A percentile compares a stretch with the other conserved stretches of the same genome.
Evolutionary conservation across 2,329 filamentous ascomycete species (phyloP).

Genomic region (Botrytis hyacinthi): DNA sequence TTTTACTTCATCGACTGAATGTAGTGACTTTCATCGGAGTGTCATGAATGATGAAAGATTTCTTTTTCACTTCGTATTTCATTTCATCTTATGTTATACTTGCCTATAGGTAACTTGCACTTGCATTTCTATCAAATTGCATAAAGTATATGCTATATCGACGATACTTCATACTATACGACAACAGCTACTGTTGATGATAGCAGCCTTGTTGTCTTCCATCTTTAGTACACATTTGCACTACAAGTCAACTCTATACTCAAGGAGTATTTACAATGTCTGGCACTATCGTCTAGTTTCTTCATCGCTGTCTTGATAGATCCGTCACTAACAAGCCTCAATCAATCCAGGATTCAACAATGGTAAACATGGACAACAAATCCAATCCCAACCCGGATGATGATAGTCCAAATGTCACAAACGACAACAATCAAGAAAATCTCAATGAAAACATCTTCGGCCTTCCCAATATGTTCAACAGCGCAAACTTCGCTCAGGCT

Average conservation of each 20-base stretch:
- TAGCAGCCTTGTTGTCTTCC: not conserved
- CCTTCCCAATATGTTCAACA: slow-evolving; percentile 2
- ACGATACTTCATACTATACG: not conserved
- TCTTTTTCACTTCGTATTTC: not conserved
- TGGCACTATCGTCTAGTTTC: not conserved
- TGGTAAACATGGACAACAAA: not conserved
- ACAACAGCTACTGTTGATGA: not conserved
- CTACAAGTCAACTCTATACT: no score
- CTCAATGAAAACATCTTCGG: slow-evolving; percentile 1
- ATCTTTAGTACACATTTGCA: not conserved
- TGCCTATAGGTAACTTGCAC: not conserved
- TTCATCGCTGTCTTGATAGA: not conserved
- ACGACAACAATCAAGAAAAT: not conserved
- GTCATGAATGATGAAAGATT: not conserved
- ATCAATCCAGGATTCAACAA: not conserved
- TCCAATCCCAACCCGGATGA: not conserved
- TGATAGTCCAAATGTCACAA: no score
- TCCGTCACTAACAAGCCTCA: not conserved
- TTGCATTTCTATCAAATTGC: not conserved
- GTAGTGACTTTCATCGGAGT: not conserved
- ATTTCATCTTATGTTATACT: not conserved
- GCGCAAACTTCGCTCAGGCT: slow-evolving; percentile 1
- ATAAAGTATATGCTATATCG: not conserved
- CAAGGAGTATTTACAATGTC: not conserved
- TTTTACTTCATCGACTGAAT: slow-evolving; percentile 3